Evolutionary conservation across 306 rosid genomes (phyloP).

Genomic region (Fragaria iinumae): DNA sequence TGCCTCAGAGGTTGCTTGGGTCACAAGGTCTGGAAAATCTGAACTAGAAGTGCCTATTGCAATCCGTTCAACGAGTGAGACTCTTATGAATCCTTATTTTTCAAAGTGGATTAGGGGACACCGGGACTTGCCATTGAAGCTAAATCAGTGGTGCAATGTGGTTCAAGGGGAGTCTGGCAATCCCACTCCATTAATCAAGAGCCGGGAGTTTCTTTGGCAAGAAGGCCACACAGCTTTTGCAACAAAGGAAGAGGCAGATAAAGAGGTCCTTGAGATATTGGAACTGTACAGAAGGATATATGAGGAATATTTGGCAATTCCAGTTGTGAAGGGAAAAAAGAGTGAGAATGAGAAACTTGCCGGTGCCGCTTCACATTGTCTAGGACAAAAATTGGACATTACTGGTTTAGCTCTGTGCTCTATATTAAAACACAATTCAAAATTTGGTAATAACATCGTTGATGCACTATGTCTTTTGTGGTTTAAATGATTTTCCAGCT

Average conservation of each 20-base stretch:
- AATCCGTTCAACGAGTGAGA: slow-evolving; percentile 95
- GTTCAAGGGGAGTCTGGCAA: slow-evolving; percentile 98
- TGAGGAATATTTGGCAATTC: slow-evolving; percentile 88
- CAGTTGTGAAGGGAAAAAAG: slow-evolving; percentile 88
- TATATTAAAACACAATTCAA: too few relatives aligned
- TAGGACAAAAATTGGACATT: slow-evolving; percentile 92
- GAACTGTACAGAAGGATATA: slow-evolving; percentile 80
- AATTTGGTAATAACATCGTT: too few relatives aligned
- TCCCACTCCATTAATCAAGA: slow-evolving; percentile 95
- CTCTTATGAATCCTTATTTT: slow-evolving; percentile 95
- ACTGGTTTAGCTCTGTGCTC: neutral
- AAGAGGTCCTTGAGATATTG: slow-evolving; percentile 84
- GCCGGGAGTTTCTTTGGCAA: slow-evolving; percentile 99
- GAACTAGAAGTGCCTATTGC: slow-evolving; percentile 81
- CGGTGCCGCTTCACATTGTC: slow-evolving; percentile 90
- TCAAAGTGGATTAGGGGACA: slow-evolving; percentile 97
- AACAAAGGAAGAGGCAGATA: slow-evolving; percentile 80
- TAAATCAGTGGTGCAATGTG: slow-evolving; percentile 98
- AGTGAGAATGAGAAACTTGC: slow-evolving; percentile 94
- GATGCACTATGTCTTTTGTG: too few relatives aligned
- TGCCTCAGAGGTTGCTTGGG: slow-evolving; percentile 99
- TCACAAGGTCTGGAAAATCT: slow-evolving; percentile 75
- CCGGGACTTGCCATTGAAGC: slow-evolving; percentile 85
- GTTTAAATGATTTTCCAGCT: too few relatives aligned
- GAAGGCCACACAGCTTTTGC: slow-evolving; percentile 99